Percentiles rank a stretch among this genome's conserved stretches.
These are phyloP conservation scores for Bjerkandera adusta DNA, from an alignment of 1,284 basidiomycete genomes.

Conservation along the genomic window DNA sequence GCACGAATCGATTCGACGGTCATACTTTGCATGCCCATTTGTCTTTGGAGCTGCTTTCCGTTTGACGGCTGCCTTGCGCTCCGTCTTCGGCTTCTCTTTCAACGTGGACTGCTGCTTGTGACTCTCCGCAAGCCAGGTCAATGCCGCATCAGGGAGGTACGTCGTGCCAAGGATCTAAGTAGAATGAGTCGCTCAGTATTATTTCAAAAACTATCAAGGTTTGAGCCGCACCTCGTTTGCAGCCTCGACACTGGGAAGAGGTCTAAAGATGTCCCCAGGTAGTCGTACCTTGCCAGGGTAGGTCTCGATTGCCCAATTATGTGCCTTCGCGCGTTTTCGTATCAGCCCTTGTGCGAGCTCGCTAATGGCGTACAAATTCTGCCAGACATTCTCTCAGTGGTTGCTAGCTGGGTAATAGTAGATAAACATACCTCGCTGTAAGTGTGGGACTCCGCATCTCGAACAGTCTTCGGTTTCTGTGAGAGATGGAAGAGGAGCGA, in stretches of 20 bases:
- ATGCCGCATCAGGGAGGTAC: constrained; percentile 62
- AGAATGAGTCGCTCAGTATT: no score
- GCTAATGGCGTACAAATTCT: constrained; percentile 89
- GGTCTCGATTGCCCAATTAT: constrained; percentile 76
- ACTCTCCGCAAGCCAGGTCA: constrained; percentile 50
- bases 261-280: constrained; percentile 79
- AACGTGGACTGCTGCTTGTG: constrained; percentile 3
- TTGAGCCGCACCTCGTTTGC: constrained; percentile 53
- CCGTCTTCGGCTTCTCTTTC: constrained; percentile 32
- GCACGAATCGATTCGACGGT: not conserved
- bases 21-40: constrained; percentile 42
- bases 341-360: constrained; percentile 91
- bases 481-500: constrained; percentile 84
- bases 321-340: constrained; percentile 60
- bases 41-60: constrained; percentile 34
- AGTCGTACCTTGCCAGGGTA: constrained; percentile 83
- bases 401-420: not conserved
- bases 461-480: constrained; percentile 81
- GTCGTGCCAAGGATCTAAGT: constrained; percentile 62
- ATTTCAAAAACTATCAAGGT: constrained; percentile 5
- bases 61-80: constrained; percentile 35
- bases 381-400: constrained; percentile 5
- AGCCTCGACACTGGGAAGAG: constrained; percentile 60
- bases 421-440: constrained; percentile 60
- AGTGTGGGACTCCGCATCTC: constrained; percentile 66